Conservation (phyloP, 352 stramenopile species). For the Phytophthora lateralis region DNA sequence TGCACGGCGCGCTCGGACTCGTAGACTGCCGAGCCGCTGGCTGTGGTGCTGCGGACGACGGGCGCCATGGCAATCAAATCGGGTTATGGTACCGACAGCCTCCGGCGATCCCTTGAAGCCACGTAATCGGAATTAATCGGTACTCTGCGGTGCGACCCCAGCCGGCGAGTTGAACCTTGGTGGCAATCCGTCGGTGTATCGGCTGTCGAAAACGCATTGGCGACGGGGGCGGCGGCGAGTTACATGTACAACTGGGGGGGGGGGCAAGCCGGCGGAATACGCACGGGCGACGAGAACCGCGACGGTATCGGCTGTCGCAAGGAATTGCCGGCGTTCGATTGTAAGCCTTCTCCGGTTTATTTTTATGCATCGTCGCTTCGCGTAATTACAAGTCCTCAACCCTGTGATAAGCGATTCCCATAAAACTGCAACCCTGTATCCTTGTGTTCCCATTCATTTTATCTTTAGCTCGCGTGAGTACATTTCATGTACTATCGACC, state of each 20-base stretch:
- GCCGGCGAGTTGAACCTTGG: constrained; percentile 10
- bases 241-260: too few relatives aligned
- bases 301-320: constrained; percentile 20
- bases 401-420: not conserved
- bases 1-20: constrained; percentile 87
- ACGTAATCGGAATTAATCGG: constrained; percentile 11
- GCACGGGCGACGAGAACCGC: constrained; percentile 1
- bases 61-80: constrained; percentile 13
- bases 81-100: constrained; percentile 9
- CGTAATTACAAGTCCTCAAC: constrained; percentile 28
- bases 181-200: constrained; percentile 5
- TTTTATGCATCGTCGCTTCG: constrained; percentile 33
- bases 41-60: constrained; percentile 80
- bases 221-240: too few relatives aligned
- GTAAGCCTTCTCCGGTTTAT: constrained; percentile 22
- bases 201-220: constrained; percentile 1
- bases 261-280: not conserved
- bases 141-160: not conserved
- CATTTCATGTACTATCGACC: not conserved
- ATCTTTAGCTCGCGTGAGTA: not conserved
- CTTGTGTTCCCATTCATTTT: not conserved
- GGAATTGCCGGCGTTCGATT: constrained; percentile 23
- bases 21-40: constrained; percentile 88
- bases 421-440: constrained; percentile 1
- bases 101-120: constrained; percentile 2